These are phyloP conservation scores for Talaromyces thailandensis DNA, from an alignment of 495 filamentous ascomycete species.

Conservation along the genomic window DNA sequence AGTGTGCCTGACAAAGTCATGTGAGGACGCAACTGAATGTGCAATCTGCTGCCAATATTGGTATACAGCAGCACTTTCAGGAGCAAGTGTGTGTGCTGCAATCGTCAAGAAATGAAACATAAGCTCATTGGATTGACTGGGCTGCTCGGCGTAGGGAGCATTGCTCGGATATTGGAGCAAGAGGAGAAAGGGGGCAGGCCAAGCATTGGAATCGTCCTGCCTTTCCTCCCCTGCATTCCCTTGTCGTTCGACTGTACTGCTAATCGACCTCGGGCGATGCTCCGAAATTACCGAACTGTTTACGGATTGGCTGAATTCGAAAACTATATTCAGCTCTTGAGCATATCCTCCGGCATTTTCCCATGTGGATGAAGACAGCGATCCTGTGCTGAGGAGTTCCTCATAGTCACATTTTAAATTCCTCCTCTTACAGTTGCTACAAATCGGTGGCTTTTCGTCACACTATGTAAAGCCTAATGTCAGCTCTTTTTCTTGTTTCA, in stretches of 20 bases:
- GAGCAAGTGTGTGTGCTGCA: background rate
- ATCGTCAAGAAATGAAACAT: constrained; percentile 3
- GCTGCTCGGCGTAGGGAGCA: background rate
- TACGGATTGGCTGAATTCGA: constrained; percentile 4
- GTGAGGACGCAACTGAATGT: background rate
- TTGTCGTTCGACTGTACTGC: background rate
- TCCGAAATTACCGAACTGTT: background rate
- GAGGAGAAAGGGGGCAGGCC: background rate
- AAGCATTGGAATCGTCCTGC: background rate
- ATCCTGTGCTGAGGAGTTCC: background rate
- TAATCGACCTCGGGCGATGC: background rate
- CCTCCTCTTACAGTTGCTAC: constrained; percentile 5
- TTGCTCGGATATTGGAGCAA: background rate
- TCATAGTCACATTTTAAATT: constrained; percentile 7
- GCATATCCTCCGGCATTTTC: background rate
- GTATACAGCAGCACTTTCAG: background rate
- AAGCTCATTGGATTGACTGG: constrained; percentile 3
- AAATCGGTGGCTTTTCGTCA: constrained; percentile 2
- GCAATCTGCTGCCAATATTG: constrained; percentile 6
- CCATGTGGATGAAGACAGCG: background rate
- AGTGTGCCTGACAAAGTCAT: constrained; percentile 6
- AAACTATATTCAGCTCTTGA: constrained; percentile 4
- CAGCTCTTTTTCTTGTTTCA: background rate
- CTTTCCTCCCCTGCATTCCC: background rate
- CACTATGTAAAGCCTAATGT: background rate